These are phyloP conservation scores for Vanrija sp. DNA, from an alignment of 1,284 basidiomycete species.

Conservation along the genomic window DNA sequence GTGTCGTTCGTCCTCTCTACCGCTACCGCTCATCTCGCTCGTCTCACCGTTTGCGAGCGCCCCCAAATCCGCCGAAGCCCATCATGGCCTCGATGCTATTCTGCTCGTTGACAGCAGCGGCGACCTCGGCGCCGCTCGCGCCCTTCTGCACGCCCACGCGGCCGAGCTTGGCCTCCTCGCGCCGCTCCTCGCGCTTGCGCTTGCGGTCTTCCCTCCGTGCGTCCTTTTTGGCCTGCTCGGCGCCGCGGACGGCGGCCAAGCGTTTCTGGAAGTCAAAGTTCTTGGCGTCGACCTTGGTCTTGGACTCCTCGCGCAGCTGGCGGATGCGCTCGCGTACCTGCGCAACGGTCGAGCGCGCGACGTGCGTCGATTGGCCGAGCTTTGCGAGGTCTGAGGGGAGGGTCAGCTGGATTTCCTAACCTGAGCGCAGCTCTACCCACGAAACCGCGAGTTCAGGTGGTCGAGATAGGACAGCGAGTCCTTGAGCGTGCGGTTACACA, in stretches of 20 bases:
- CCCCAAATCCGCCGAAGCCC: slow-evolving; percentile 88
- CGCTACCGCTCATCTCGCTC: too few species aligned
- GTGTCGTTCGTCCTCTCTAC: background rate
- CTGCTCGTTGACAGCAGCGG: slow-evolving; percentile 24
- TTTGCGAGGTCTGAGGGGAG: slow-evolving; percentile 63
- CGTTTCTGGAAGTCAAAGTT: slow-evolving; percentile 90
- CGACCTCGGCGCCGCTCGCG: slow-evolving; percentile 11
- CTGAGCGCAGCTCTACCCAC: slow-evolving; percentile 57
- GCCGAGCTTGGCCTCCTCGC: slow-evolving; percentile 27
- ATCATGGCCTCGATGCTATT: slow-evolving; percentile 74
- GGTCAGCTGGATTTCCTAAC: background rate
- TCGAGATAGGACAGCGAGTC: slow-evolving; percentile 91
- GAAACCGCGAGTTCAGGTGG: slow-evolving; percentile 90
- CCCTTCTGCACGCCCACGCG: slow-evolving; percentile 19
- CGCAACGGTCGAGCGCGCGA: slow-evolving; percentile 81
- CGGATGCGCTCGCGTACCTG: slow-evolving; percentile 90
- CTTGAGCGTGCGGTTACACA: slow-evolving; percentile 86
- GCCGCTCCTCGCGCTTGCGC: slow-evolving; percentile 39
- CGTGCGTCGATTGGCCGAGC: slow-evolving; percentile 89
- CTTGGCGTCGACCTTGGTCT: slow-evolving; percentile 72
- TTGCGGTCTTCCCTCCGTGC: slow-evolving; percentile 63
- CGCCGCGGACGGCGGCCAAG: slow-evolving; percentile 73
- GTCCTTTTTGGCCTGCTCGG: slow-evolving; percentile 42
- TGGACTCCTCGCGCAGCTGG: slow-evolving; percentile 76
- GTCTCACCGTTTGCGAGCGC: background rate